Conservation (phyloP, 495 filamentous ascomycete genomes). For the Collariella sp. region DNA sequence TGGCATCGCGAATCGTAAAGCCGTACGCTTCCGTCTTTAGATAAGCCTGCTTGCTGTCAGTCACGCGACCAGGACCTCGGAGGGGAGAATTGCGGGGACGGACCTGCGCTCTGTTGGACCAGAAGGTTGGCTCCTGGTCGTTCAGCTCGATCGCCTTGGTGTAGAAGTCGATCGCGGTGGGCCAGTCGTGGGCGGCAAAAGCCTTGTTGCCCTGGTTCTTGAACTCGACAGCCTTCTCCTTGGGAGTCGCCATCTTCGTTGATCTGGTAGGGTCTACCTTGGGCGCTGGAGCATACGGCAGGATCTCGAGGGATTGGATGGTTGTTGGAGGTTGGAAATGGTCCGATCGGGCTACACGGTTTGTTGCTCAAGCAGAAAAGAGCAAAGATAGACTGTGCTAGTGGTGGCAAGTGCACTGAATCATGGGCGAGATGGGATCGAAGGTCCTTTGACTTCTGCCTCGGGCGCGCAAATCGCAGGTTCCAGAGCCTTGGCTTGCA, state of each 20-base stretch:
- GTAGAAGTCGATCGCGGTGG: constrained; percentile 74
- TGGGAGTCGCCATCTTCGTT: constrained; percentile 24
- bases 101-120: constrained; percentile 90
- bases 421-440: neutral
- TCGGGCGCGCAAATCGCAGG: constrained; percentile 5
- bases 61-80: constrained; percentile 35
- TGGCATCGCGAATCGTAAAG: constrained; percentile 83
- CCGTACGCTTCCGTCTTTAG: constrained; percentile 95
- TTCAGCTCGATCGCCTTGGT: constrained; percentile 82
- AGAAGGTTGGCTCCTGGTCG: constrained; percentile 78
- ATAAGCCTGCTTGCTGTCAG: constrained; percentile 57
- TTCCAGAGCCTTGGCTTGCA: neutral
- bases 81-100: constrained; percentile 16
- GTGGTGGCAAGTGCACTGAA: neutral
- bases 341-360: too few relatives aligned
- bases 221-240: constrained; percentile 61
- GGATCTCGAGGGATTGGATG: neutral
- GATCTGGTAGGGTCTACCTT: constrained; percentile 10
- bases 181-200: constrained; percentile 83
- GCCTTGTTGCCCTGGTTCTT: constrained; percentile 95
- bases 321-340: neutral
- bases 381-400: neutral
- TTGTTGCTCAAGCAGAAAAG: too few relatives aligned
- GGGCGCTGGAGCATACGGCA: constrained; percentile 9
- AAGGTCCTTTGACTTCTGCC: constrained; percentile 4